Evolutionary conservation across 306 rosid genomes (phyloP).

Genomic region (Malus domestica): ASM211411v1 NC_041805.1:2374001-2374500

Average conservation of each 20-base stretch:
- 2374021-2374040: constrained; percentile 91
- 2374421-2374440: background rate
- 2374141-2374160: constrained; percentile 99
- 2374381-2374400: constrained; percentile 87
- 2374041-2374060: constrained; percentile 96
- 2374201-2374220: constrained; percentile 67
- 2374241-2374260: constrained; percentile 46
- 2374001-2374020: constrained; percentile 97
- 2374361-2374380: constrained; percentile 68
- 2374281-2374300: constrained; percentile 13
- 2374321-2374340: constrained; percentile 90
- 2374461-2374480: background rate
- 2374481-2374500: background rate
- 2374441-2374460: background rate
- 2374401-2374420: constrained; percentile 3
- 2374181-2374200: constrained; percentile 65
- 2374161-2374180: constrained; percentile 99
- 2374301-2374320: constrained; percentile 10
- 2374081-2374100: constrained; percentile 96
- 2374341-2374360: constrained; percentile 78
- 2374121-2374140: constrained; percentile 99
- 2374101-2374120: constrained; percentile 90
- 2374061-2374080: constrained; percentile 77
- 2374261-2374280: constrained; percentile 36
- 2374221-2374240: constrained; percentile 76